Conservation (phyloP, 352 stramenopile genomes). For the Phytophthora lateralis region DNA sequence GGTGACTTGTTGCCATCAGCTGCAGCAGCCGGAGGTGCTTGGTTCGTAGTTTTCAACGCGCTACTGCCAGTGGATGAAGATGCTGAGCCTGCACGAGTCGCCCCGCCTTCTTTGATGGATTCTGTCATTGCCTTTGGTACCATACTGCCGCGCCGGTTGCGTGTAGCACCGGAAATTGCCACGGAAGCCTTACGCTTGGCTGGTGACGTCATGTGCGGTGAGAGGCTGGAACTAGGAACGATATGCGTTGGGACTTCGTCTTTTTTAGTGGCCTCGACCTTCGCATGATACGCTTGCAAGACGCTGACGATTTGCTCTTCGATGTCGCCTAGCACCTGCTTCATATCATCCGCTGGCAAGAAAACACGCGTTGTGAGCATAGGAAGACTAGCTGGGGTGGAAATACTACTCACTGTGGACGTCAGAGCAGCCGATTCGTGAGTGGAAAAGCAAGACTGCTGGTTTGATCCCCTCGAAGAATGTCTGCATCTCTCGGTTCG, state of each 20-base stretch:
- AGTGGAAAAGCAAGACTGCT: conserved; percentile 62
- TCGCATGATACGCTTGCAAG: conserved; percentile 70
- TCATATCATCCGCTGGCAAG: conserved; percentile 69
- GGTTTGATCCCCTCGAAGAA: conserved; percentile 74
- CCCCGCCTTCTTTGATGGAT: conserved; percentile 5
- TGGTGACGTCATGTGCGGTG: conserved; percentile 12
- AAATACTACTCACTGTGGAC: conserved; percentile 52
- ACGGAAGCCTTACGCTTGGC: conserved; percentile 29
- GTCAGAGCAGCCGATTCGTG: conserved; percentile 73
- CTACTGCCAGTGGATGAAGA: conserved; percentile 3
- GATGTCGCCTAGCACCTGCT: conserved; percentile 74
- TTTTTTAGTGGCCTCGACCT: conserved; percentile 54
- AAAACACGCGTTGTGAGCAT: not conserved
- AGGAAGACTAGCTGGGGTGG: not conserved
- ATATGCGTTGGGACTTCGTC: conserved; percentile 19
- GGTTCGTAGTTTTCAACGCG: conserved; percentile 11
- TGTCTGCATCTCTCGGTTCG: conserved; percentile 67
- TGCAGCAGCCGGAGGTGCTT: conserved; percentile 4
- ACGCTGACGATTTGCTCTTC: conserved; percentile 76
- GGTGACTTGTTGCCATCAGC: conserved; percentile 28
- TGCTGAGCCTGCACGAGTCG: conserved; percentile 14
- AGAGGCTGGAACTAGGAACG: conserved; percentile 5
- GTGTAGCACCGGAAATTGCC: conserved; percentile 1
- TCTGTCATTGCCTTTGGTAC: conserved; percentile 6
- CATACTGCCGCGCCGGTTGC: conserved; percentile 22